A percentile compares a stretch with the other conserved stretches of the same genome.
Conservation (phyloP, 1,284 basidiomycete species). For the Marasmius sp. region DNA sequence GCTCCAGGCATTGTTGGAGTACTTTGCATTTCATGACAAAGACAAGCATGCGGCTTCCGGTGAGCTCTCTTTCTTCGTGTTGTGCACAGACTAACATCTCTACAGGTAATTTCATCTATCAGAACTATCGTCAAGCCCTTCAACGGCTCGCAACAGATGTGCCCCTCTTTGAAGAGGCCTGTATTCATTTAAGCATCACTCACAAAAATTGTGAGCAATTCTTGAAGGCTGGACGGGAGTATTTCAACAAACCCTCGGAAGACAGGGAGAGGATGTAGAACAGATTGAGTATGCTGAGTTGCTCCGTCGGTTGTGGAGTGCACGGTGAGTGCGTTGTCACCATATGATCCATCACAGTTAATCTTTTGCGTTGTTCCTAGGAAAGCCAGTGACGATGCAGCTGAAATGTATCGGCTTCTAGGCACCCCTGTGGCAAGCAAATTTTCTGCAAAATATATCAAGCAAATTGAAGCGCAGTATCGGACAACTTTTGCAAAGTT, state of each 20-base stretch:
- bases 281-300: slow-evolving; percentile 18
- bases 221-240: slow-evolving; percentile 17
- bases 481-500: background rate
- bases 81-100: background rate
- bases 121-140: slow-evolving; percentile 24
- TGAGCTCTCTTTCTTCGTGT: background rate
- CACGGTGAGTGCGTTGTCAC: slow-evolving; percentile 18
- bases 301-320: slow-evolving; percentile 7
- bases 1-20: slow-evolving; percentile 21
- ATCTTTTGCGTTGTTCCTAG: too few relatives aligned
- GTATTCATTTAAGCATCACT: background rate
- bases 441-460: background rate
- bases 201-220: slow-evolving; percentile 20
- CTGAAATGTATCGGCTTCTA: background rate
- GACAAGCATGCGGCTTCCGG: slow-evolving; percentile 19
- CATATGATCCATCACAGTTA: too few relatives aligned
- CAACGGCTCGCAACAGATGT: slow-evolving; percentile 15
- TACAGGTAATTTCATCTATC: background rate
- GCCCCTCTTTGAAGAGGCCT: background rate
- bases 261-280: slow-evolving; percentile 4
- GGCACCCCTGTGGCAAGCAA: background rate
- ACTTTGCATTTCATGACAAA: slow-evolving; percentile 17
- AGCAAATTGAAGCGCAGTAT: background rate
- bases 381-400: background rate
- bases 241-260: slow-evolving; percentile 17